phyloP scores from a whole-genome alignment of 1,284 basidiomycete genomes.

The Leccinum huronense region DNA sequence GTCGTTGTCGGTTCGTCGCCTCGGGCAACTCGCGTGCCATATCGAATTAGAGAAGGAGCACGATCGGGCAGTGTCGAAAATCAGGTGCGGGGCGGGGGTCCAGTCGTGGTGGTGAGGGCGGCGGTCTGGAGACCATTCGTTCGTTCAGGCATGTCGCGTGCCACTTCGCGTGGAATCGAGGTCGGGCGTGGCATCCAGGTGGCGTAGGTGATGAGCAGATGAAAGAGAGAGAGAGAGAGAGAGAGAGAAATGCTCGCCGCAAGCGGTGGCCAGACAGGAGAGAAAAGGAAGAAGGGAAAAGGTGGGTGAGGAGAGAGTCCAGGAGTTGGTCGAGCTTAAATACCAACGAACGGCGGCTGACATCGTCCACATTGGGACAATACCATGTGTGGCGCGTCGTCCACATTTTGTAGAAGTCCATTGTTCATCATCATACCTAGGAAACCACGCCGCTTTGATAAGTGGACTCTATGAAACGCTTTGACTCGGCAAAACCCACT shows the following conservation, averaged over 20 bases:
- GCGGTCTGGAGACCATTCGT: background rate
- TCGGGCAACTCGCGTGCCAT: slow-evolving; percentile 13
- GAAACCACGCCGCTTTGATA: slow-evolving; percentile 5
- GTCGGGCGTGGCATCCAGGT: slow-evolving; percentile 10
- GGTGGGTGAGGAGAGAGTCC: background rate
- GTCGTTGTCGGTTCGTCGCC: background rate
- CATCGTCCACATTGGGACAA: slow-evolving; percentile 5
- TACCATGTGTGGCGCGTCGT: slow-evolving; percentile 6
- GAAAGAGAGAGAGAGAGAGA: background rate
- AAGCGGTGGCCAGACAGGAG: background rate
- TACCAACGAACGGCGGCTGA: slow-evolving; percentile 22
- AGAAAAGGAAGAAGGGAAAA: background rate
- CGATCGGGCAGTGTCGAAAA: background rate
- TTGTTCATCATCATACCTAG: slow-evolving; percentile 6
- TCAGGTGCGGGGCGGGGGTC: background rate
- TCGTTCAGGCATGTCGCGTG: slow-evolving; percentile 14
- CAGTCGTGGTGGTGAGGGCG: background rate
- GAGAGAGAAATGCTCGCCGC: background rate
- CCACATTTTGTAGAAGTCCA: slow-evolving; percentile 2
- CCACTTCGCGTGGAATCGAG: background rate
- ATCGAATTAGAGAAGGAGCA: background rate
- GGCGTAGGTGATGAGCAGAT: background rate
- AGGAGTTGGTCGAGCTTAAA: slow-evolving; percentile 15
- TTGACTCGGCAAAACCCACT: slow-evolving; percentile 13
- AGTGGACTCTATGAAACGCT: slow-evolving; percentile 1